Percentiles rank a stretch among this genome's conserved stretches.
phyloP scores from a whole-genome alignment of 306 rosid genomes.

The Mucuna pruriens region DNA sequence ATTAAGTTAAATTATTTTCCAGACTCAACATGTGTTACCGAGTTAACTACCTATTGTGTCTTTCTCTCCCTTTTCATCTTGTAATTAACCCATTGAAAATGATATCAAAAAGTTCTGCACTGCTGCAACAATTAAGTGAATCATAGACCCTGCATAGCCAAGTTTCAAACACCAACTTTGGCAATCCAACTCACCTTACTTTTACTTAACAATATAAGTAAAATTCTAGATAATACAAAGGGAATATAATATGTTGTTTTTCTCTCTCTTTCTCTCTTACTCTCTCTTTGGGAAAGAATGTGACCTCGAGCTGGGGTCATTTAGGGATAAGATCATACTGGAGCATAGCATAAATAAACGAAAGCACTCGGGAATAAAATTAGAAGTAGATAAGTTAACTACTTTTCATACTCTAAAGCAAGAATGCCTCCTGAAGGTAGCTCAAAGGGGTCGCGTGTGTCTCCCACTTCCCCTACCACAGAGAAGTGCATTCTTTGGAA shows the following conservation, averaged over 20 bases:
- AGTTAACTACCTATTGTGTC: no score
- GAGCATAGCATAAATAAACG: conserved; percentile 31
- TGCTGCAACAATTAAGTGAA: conserved; percentile 20
- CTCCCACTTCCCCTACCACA: conserved; percentile 88
- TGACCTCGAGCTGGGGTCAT: conserved; percentile 94
- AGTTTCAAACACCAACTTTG: conserved; percentile 1
- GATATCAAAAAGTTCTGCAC: not conserved
- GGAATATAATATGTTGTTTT: conserved; percentile 28
- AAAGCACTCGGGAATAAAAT: conserved; percentile 45
- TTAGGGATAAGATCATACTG: conserved; percentile 29
- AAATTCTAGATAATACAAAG: conserved; percentile 38
- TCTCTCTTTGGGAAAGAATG: conserved; percentile 59
- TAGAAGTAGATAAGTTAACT: conserved; percentile 37
- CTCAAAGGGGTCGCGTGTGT: conserved; percentile 84
- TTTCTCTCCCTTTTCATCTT: no score
- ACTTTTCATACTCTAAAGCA: conserved; percentile 42
- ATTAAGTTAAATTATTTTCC: no score
- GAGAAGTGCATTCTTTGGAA: conserved; percentile 90
- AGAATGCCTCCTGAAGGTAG: conserved; percentile 38
- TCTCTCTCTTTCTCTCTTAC: not conserved
- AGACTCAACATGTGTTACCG: no score
- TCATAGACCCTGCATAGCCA: not conserved
- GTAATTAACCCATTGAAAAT: no score
- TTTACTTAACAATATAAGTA: conserved; percentile 30
- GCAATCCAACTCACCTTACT: conserved; percentile 34